Percentiles rank a stretch among this genome's conserved stretches.
phyloP scores from a whole-genome alignment of 2,329 filamentous ascomycete species.

The Phyllosticta ampelicida region DNA sequence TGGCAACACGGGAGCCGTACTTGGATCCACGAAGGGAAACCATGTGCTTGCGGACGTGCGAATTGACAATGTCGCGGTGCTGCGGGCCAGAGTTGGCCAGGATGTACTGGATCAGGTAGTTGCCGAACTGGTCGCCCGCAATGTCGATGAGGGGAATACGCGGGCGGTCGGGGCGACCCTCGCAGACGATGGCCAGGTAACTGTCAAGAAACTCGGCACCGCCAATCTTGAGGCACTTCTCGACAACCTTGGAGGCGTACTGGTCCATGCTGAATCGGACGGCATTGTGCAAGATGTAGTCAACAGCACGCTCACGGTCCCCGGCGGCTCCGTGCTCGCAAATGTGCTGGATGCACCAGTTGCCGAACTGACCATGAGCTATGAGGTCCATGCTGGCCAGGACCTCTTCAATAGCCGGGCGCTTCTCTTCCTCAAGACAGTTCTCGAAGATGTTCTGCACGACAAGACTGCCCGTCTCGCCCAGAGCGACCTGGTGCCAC shows the following conservation, averaged over 20 bases:
- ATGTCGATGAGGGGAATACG: conserved; percentile 97
- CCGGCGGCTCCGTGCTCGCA: conserved; percentile 89
- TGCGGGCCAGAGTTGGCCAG: conserved; percentile 76
- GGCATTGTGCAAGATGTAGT: conserved; percentile 87
- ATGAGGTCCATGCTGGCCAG: conserved; percentile 91
- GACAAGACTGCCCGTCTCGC: conserved; percentile 93
- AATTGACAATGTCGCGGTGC: conserved; percentile 85
- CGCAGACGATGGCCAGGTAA: conserved; percentile 89
- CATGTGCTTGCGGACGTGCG: conserved; percentile 98
- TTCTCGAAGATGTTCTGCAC: conserved; percentile 99
- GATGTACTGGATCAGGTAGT: conserved; percentile 97
- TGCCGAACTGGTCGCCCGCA: conserved; percentile 96
- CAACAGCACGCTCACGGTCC: conserved; percentile 85
- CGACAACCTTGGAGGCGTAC: conserved; percentile 96
- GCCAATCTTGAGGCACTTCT: conserved; percentile 97
- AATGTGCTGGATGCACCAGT: conserved; percentile 99
- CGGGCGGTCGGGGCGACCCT: conserved; percentile 78
- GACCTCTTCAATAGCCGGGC: conserved; percentile 94
- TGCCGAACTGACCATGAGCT: conserved; percentile 94
- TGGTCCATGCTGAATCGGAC: conserved; percentile 98
- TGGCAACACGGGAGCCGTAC: conserved; percentile 94
- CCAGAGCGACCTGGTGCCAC: conserved; percentile 97
- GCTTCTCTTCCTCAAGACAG: conserved; percentile 97
- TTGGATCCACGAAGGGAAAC: conserved; percentile 96
- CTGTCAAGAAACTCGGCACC: conserved; percentile 80